These are phyloP conservation scores for Colletotrichum lentis DNA, from an alignment of 2,329 filamentous ascomycete species.

Conservation along the genomic window DNA sequence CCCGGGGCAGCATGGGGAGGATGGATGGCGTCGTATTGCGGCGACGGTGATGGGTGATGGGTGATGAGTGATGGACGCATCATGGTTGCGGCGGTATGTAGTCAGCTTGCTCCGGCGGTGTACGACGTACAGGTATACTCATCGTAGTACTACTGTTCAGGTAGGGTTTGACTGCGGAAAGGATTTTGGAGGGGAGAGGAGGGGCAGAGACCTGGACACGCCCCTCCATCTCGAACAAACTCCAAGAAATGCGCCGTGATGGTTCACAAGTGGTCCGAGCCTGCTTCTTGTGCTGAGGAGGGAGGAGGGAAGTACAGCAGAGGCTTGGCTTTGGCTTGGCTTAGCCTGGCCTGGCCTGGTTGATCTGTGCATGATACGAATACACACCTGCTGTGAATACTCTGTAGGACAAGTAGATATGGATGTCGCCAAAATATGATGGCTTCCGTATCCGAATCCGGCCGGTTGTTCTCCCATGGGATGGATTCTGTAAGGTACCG, in stretches of 20 bases:
- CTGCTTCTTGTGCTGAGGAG: neutral
- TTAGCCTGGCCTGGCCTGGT: no score
- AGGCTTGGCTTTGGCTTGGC: neutral
- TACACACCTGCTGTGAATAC: neutral
- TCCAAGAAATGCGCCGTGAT: conserved; percentile 3
- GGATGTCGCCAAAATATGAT: conserved; percentile 22
- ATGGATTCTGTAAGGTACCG: neutral
- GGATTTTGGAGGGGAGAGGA: neutral
- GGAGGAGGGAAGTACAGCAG: no score
- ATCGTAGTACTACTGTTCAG: no score
- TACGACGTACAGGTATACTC: no score
- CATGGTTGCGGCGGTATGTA: conserved; percentile 6
- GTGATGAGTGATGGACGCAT: no score
- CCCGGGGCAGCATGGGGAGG: conserved; percentile 27
- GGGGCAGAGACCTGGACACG: neutral
- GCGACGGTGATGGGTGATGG: conserved; percentile 9
- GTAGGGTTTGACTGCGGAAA: neutral
- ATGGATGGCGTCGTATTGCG: conserved; percentile 24
- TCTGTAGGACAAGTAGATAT: neutral
- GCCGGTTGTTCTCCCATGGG: conserved; percentile 28
- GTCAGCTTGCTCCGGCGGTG: neutral
- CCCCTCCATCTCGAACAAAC: neutral
- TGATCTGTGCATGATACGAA: conserved; percentile 1
- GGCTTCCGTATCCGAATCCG: conserved; percentile 3
- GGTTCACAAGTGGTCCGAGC: conserved; percentile 16